Evolutionary conservation across 352 stramenopile species (phyloP).

Genomic region (Pythium biforme): DNA sequence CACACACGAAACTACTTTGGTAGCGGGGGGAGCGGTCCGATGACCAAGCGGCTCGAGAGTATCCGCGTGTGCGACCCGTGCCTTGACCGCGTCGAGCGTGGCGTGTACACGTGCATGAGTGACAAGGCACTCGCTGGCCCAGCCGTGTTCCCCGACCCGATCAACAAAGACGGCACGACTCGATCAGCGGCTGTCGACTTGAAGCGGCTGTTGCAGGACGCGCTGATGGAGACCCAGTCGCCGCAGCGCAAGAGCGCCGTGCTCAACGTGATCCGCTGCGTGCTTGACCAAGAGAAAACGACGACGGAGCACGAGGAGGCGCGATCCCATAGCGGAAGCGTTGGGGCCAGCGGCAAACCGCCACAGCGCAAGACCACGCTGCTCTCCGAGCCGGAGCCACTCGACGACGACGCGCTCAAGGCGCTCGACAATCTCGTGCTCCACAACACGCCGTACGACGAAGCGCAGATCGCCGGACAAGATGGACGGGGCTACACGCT

Average conservation of each 20-base stretch:
- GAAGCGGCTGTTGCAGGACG: constrained; percentile 17
- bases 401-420: not conserved
- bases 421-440: constrained; percentile 6
- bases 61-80: constrained; percentile 61
- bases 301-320: not conserved
- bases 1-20: not conserved
- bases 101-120: constrained; percentile 41
- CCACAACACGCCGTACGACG: not conserved
- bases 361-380: not conserved
- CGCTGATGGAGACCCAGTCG: constrained; percentile 6
- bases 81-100: constrained; percentile 48
- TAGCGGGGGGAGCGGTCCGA: not conserved
- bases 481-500: constrained; percentile 7
- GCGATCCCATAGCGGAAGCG: not conserved
- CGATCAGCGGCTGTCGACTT: not conserved
- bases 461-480: not conserved
- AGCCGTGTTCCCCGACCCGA: constrained; percentile 7
- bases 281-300: constrained; percentile 18
- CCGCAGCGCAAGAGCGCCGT: constrained; percentile 3
- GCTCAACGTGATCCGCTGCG: constrained; percentile 14
- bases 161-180: not conserved
- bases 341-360: not conserved
- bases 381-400: not conserved
- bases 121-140: not conserved
- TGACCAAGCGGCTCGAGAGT: constrained; percentile 15